Conservation (phyloP, 1,139 yeast species). For the Debaryomyces sp. region DNA sequence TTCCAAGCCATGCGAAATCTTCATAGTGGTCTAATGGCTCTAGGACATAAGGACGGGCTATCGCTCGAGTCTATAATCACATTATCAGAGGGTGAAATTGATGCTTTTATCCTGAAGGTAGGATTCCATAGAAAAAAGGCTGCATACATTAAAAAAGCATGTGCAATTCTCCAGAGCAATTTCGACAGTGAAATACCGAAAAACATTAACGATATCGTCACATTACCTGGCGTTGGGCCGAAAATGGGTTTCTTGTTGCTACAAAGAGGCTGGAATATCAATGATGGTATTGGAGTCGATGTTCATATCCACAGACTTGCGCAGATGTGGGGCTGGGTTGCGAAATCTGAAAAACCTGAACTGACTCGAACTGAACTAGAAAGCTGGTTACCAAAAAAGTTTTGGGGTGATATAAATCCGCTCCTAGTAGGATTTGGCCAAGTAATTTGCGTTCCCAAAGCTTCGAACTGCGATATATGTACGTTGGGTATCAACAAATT, state of each 20-base stretch:
- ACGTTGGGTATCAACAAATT: conserved; percentile 51
- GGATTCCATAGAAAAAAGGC: conserved; percentile 90
- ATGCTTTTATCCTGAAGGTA: conserved; percentile 69
- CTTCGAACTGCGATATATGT: conserved; percentile 77
- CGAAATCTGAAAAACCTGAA: conserved; percentile 65
- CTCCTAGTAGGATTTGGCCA: conserved; percentile 93
- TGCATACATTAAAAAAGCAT: conserved; percentile 62
- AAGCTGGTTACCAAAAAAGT: conserved; percentile 68
- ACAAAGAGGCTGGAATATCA: conserved; percentile 80
- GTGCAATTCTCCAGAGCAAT: conserved; percentile 51
- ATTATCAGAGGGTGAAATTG: conserved; percentile 60
- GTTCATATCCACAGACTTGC: conserved; percentile 87
- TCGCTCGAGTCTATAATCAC: conserved; percentile 38
- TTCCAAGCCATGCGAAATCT: conserved; percentile 69
- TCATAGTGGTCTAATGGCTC: conserved; percentile 43
- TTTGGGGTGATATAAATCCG: conserved; percentile 88
- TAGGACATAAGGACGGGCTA: conserved; percentile 35
- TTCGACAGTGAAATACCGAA: conserved; percentile 71
- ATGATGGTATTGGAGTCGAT: conserved; percentile 88
- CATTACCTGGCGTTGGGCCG: conserved; percentile 93
- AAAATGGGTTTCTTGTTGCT: conserved; percentile 87
- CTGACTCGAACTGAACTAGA: conserved; percentile 69
- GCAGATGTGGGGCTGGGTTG: conserved; percentile 82
- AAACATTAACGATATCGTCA: conserved; percentile 63
- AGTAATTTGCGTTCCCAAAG: conserved; percentile 75